Evolutionary conservation across 2,329 filamentous ascomycete genomes (phyloP), one percentile per base, ranked within the genome.

Genomic region (Didymella keratinophila): DNA sequence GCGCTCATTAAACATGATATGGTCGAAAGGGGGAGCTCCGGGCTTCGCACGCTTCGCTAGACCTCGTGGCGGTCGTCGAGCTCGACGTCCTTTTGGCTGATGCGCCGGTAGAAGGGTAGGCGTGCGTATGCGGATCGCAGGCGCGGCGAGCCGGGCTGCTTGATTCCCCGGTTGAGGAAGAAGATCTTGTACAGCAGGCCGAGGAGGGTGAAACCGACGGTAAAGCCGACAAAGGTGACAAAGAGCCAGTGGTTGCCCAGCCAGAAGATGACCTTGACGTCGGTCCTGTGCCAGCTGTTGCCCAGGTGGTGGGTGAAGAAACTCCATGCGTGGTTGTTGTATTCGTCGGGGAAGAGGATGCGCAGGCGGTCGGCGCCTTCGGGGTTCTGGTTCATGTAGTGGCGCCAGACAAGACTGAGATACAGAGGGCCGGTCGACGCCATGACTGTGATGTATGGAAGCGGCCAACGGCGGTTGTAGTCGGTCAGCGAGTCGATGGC

Each of bases 381-480:
- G 11, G 77, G 82, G 42, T 78, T 79, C 18, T 80, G 78, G 32
- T 83, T 81, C 74, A 87, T 86, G 75, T 90, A 93, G 74, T 91
- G 86, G 71, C 90, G 87, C 88, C 90, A 90, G 59, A 91, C 84
- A 39, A 93, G 84, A 55, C 87, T 91, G 44, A 93, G 78, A 79
- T 92, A 93, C 28, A 93, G 79, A 0, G 90, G 90, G 0, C 90
- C 90, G 0, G 91, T 91, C 10, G 86, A 87, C 45, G 89, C 88
- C 91, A 93, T 93, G 68, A 93, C 89, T 23, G 89, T 91, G 69
- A 91, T 89, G 75, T 93, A 92, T 16, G 87, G 84, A 61, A 88
- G 74, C 37, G 87, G 71, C 89, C 90, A 93, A 63, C 85, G 85
- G 58, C 86, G 83, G 71, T 90, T 84, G 76, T 91, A 91, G 53